Conservation (phyloP, 2,329 filamentous ascomycete genomes). For the Xylaria polymorpha region DNA sequence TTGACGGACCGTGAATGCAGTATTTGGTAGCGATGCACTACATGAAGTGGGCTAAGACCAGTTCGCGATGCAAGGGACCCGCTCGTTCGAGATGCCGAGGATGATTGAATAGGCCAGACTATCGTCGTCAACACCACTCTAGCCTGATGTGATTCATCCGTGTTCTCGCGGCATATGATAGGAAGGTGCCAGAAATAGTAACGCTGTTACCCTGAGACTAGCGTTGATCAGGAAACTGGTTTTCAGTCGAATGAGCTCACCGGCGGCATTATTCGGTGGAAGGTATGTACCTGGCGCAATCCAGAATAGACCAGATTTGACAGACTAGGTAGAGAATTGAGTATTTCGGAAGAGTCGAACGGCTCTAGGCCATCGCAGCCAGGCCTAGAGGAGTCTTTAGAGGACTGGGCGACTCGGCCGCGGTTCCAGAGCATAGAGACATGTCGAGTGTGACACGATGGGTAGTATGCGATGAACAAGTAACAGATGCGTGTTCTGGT, state of each 20-base stretch:
- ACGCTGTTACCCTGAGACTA: slow-evolving; percentile 16
- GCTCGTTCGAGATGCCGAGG: slow-evolving; percentile 22
- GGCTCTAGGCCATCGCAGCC: slow-evolving; percentile 8
- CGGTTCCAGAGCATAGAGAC: neutral
- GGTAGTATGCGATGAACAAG: neutral
- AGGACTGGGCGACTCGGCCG: slow-evolving; percentile 12
- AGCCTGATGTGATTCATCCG: slow-evolving; percentile 29
- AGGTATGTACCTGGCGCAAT: slow-evolving; percentile 14
- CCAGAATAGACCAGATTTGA: neutral
- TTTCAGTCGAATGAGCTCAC: slow-evolving; percentile 11
- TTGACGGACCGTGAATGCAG: slow-evolving; percentile 17
- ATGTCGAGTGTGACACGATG: neutral
- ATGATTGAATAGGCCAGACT: slow-evolving; percentile 13
- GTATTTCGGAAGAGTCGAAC: slow-evolving; percentile 11
- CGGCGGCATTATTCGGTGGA: neutral
- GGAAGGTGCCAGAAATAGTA: slow-evolving; percentile 23
- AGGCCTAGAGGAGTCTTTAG: slow-evolving; percentile 27
- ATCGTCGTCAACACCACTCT: slow-evolving; percentile 12
- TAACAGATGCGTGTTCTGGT: neutral
- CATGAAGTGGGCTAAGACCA: slow-evolving; percentile 6
- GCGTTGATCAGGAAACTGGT: slow-evolving; percentile 7
- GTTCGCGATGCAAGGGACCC: slow-evolving; percentile 18
- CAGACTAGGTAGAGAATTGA: slow-evolving; percentile 10
- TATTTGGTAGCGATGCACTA: slow-evolving; percentile 2
- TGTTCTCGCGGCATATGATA: slow-evolving; percentile 22